Percentiles rank a stretch among this genome's conserved stretches.
Conservation (phyloP, 805 yeast genomes). For the Lipomyces anomalus region DNA sequence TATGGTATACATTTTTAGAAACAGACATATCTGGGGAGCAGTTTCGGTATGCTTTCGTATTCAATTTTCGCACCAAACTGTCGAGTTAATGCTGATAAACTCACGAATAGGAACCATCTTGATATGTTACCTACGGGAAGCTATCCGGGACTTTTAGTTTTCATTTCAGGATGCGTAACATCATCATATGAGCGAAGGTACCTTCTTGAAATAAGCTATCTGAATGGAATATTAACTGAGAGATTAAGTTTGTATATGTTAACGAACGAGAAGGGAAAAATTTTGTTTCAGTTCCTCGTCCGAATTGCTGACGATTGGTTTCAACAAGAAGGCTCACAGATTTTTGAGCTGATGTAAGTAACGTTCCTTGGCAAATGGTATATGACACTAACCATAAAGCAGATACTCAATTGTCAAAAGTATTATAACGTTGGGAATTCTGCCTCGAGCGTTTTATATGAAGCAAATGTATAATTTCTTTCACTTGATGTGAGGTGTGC, state of each 20-base stretch:
- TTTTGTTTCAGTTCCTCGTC: not conserved
- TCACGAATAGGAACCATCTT: not conserved
- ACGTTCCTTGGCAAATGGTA: conserved; percentile 10
- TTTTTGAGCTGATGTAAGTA: not conserved
- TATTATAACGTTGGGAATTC: not conserved
- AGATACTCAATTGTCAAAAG: not conserved
- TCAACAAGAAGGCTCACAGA: not conserved
- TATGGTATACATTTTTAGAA: conserved; percentile 8
- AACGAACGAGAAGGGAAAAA: not conserved
- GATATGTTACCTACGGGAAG: conserved; percentile 6
- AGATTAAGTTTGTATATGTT: no score
- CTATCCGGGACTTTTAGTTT: conserved; percentile 11
- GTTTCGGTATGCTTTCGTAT: no score
- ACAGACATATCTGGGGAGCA: no score
- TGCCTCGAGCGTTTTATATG: not conserved
- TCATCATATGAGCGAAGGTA: conserved; percentile 12
- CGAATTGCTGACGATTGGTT: not conserved
- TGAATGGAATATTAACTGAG: not conserved
- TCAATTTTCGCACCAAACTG: not conserved
- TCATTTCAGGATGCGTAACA: conserved; percentile 10
- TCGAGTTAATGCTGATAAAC: not conserved
- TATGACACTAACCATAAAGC: not conserved
- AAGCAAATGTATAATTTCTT: not conserved
- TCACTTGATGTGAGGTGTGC: not conserved
- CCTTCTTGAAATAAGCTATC: not conserved